These are phyloP conservation scores for Lachnellula hyalina DNA, from an alignment of 2,329 filamentous ascomycete genomes.

Conservation along the genomic window DNA sequence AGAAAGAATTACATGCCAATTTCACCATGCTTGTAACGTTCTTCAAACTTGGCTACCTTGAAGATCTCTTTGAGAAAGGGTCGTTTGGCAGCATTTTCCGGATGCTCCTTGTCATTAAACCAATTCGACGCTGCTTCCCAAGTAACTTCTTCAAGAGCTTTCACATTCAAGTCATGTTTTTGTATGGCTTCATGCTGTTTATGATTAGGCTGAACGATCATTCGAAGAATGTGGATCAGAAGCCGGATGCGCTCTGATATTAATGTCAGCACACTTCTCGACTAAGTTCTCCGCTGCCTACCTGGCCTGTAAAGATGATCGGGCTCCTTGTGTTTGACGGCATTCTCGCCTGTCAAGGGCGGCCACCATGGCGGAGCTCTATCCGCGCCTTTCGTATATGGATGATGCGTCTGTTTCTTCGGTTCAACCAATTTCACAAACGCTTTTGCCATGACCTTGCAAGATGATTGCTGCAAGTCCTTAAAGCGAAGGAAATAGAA, in stretches of 20 bases:
- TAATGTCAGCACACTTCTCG: not conserved
- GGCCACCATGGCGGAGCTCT: slow-evolving; percentile 66
- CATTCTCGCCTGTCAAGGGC: slow-evolving; percentile 45
- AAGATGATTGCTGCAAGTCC: slow-evolving; percentile 63
- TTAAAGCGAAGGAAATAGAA: slow-evolving; percentile 60
- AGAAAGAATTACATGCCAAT: slow-evolving; percentile 42
- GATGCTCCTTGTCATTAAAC: slow-evolving; percentile 51
- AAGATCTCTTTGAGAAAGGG: slow-evolving; percentile 56
- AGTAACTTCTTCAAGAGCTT: slow-evolving; percentile 53
- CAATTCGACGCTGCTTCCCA: slow-evolving; percentile 53
- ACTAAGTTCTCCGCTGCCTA: slow-evolving; percentile 31
- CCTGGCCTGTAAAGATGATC: slow-evolving; percentile 67
- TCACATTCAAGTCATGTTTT: slow-evolving; percentile 42
- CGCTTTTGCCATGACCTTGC: slow-evolving; percentile 67
- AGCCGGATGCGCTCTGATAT: slow-evolving; percentile 52
- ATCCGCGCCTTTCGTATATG: slow-evolving; percentile 61
- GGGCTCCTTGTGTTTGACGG: slow-evolving; percentile 65
- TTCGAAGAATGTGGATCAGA: slow-evolving; percentile 53
- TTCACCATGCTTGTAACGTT: slow-evolving; percentile 50
- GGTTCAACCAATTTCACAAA: slow-evolving; percentile 73
- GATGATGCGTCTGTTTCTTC: slow-evolving; percentile 70
- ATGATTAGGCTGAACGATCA: slow-evolving; percentile 40
- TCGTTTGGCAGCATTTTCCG: slow-evolving; percentile 49
- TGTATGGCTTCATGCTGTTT: slow-evolving; percentile 41
- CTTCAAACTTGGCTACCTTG: slow-evolving; percentile 52